Evolutionary conservation across 1,139 yeast genomes (phyloP), one percentile per base, ranked within the genome.

Genomic region (Yamadazyma spencermartinsiae): DNA sequence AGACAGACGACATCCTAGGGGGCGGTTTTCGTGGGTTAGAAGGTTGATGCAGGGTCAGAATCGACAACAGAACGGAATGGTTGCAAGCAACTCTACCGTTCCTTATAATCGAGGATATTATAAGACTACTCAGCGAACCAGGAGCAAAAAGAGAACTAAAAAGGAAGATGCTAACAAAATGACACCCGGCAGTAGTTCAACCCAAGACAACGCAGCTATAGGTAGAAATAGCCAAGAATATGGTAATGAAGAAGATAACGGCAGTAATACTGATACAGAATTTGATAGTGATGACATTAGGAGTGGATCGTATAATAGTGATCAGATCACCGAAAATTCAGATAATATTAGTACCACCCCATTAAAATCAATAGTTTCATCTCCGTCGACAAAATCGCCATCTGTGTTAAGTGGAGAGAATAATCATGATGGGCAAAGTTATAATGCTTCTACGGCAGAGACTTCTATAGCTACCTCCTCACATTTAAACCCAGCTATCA

Each of bases 391-490:
- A 5, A 62, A 63, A 38, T 52, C 72, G 2, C 74, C 76, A 0
- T 67, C 74, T 7, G 64, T 72, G 3, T 52, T 71, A 35, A 70
- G 80, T 63, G 26, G 26, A 11, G 57, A 72, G 54, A 45, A 61
- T 50, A 46, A 65, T 55, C 45, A 67, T 2, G 77, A 69, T 58
- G 50, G 51, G 52, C 39, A 60, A 55, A 50, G 75, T 48, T 52
- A 63, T 20, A 66, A 65, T 42, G 73, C 77, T 1, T 72, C 79
- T 2, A 76, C 82, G 0, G 72, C 78, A 1, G 76, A 75, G 41
- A 76, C 82, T 0, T 75, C 81, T 10, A 54, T 75, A n/a, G 72
- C 76, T 2, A 75, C 76, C 4, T 68, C 74, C 34, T 50, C 52
- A 4, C 46, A 38, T 31, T 41, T 42, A 21, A 46, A 41, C 31